Evolutionary conservation across 202 grass and related monocot species (phyloP), one percentile per base, ranked within the genome.

Genomic region (Setaria italica): DNA sequence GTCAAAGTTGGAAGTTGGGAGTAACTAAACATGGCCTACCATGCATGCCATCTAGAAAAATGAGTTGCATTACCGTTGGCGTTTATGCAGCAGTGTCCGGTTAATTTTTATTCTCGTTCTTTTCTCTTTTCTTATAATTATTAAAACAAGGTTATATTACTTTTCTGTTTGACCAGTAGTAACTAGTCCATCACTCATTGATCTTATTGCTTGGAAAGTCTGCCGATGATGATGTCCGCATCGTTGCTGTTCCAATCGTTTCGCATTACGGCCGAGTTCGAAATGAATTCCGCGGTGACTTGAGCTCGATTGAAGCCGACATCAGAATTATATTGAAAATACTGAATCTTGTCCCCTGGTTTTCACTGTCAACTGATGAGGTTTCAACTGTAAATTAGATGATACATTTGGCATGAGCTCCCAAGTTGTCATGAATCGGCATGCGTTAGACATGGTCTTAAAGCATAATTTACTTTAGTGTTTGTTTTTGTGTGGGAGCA

Each of bases 281-380:
- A 87, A 84, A 84, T 78, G 46, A 64, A 72, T 82, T 80, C 33
- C 62, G 43, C 45, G 43, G 69, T 87, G 84, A 58, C 74, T 87
- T 84, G 67, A 87, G 69, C 29, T 80, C 51, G 75, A 32, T 76
- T 50, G 84, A 87, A 69, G 51, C 74, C 67, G 80, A 58, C 84
- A 48, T 41, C 10, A 54, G 67, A 41, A 86, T 79, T 74, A 59
- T 74, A 78, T 62, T 33, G 17, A 19, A 19, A 55, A 56, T 8
- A 5, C 16, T 33, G 72, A 62, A 54, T 42, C 42, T 83, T 70
- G 13, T 39, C 57, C 47, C 82, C 42, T 53, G 11, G 55, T 63
- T 81, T 81, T 77, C 82, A 70, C 81, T 43, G 30, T 74, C 81
- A 60, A 57, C 13, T 16, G 49, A 25, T 69, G 60, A 72, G 19